Conservation (phyloP, 23 red algal species). For the Porphyridium purpureum region DNA sequence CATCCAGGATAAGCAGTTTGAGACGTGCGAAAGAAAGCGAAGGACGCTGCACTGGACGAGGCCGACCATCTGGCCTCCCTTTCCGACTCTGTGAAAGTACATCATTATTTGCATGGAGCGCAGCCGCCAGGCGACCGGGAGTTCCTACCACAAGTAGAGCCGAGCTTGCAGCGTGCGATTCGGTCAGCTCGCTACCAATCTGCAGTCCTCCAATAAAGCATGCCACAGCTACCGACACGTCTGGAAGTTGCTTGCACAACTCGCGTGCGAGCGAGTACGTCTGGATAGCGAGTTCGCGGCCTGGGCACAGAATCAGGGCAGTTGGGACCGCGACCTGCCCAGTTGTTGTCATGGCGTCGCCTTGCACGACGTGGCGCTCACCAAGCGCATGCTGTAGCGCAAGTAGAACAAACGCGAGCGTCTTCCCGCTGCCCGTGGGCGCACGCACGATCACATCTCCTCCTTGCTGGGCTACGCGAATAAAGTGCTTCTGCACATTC, state of each 20-base stretch:
- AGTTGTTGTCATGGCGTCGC: too few species aligned
- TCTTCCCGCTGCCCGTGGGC: constrained; percentile 38
- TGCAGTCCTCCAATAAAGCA: constrained; percentile 20
- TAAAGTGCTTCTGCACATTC: constrained; percentile 11
- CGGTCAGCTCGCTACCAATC: constrained; percentile 7
- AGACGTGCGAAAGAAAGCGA: constrained; percentile 1
- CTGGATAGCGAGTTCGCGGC: constrained; percentile 25
- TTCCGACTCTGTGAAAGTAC: too few species aligned
- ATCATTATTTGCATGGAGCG: too few species aligned
- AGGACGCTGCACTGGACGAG: constrained; percentile 7
- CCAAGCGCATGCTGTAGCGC: constrained; percentile 4
- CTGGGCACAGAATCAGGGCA: constrained; percentile 20
- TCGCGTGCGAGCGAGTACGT: not conserved
- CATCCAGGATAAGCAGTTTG: constrained; percentile 36
- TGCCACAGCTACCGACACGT: constrained; percentile 2
- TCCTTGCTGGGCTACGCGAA: constrained; percentile 26
- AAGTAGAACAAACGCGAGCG: constrained; percentile 23
- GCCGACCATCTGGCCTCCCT: too few species aligned
- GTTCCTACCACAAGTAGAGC: constrained; percentile 30
- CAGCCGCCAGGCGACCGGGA: constrained; percentile 35
- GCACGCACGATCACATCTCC: constrained; percentile 33
- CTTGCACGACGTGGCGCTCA: too few species aligned
- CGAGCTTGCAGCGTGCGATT: not conserved
- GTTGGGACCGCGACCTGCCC: constrained; percentile 3
- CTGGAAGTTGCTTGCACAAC: constrained; percentile 6